A percentile compares a stretch with the other conserved stretches of the same genome.
Evolutionary conservation across 495 filamentous ascomycete genomes (phyloP).

Genomic region (Penicillium diatomitis): DNA sequence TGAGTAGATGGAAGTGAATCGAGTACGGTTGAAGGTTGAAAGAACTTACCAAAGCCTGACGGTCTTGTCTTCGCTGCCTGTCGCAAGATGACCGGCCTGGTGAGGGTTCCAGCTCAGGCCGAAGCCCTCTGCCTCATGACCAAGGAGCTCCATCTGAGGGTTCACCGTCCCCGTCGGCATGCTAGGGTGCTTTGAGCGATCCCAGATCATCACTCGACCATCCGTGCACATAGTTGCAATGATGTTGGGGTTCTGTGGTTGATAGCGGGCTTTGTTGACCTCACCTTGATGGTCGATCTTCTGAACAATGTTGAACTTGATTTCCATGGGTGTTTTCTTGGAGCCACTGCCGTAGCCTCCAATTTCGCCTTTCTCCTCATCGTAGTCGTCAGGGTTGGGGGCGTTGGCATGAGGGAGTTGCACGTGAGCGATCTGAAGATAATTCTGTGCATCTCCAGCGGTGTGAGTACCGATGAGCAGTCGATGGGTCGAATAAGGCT

Average conservation of each 20-base stretch:
- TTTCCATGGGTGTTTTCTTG: slow-evolving; percentile 57
- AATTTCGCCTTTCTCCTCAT: slow-evolving; percentile 85
- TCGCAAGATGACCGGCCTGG: slow-evolving; percentile 68
- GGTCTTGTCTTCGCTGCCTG: slow-evolving; percentile 84
- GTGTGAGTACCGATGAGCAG: slow-evolving; percentile 94
- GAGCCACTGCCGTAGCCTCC: slow-evolving; percentile 71
- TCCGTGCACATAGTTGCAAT: slow-evolving; percentile 92
- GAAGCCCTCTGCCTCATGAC: slow-evolving; percentile 89
- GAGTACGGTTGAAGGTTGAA: neutral
- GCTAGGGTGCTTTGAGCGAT: slow-evolving; percentile 85
- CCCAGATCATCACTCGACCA: slow-evolving; percentile 82
- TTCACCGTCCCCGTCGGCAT: slow-evolving; percentile 60
- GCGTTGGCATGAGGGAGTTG: slow-evolving; percentile 74
- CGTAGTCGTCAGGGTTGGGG: slow-evolving; percentile 71
- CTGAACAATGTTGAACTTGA: slow-evolving; percentile 83
- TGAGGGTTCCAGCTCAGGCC: slow-evolving; percentile 90
- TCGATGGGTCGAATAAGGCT: slow-evolving; percentile 80
- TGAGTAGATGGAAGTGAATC: neutral
- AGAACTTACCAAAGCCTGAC: slow-evolving; percentile 73
- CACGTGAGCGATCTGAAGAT: slow-evolving; percentile 88
- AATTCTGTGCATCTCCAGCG: slow-evolving; percentile 76
- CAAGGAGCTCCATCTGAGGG: slow-evolving; percentile 74
- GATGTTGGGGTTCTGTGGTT: slow-evolving; percentile 94
- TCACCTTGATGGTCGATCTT: slow-evolving; percentile 95
- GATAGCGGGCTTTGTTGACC: slow-evolving; percentile 97